phyloP scores from a whole-genome alignment of 2,329 filamentous ascomycete species.

The Paraconiothyrium brasiliense region DNA sequence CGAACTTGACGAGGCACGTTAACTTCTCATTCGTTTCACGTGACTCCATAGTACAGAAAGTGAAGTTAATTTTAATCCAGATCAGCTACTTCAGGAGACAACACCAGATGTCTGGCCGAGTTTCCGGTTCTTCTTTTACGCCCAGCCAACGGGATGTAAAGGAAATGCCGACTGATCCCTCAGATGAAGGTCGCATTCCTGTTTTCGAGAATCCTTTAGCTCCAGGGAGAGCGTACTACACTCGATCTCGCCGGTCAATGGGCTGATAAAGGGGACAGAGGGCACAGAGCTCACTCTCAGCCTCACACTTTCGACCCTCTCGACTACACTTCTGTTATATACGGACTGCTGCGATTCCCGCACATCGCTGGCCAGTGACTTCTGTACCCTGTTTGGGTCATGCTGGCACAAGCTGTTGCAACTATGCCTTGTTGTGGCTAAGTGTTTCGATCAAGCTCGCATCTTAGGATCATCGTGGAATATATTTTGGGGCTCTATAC shows the following conservation, averaged over 20 bases:
- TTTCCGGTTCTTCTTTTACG: slow-evolving; percentile 9
- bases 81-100: slow-evolving; percentile 46
- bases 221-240: neutral
- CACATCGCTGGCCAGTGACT: neutral
- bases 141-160: neutral
- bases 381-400: neutral
- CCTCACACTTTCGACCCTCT: neutral
- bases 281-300: neutral
- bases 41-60: too few relatives aligned
- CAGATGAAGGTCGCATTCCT: neutral
- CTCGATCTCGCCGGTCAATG: neutral
- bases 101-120: slow-evolving; percentile 43
- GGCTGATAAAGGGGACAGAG: neutral
- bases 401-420: neutral
- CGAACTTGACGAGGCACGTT: slow-evolving; percentile 53
- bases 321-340: neutral
- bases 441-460: neutral
- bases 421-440: neutral
- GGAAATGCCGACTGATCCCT: neutral
- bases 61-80: slow-evolving; percentile 26
- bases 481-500: neutral
- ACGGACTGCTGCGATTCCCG: neutral
- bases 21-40: neutral
- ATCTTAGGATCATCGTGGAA: neutral
- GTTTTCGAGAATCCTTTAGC: neutral